Percentiles rank a stretch among this genome's conserved stretches.
These are phyloP conservation scores for Avena insularis DNA, from an alignment of 176 grass and related monocot genomes.

Conservation along the genomic window DNA sequence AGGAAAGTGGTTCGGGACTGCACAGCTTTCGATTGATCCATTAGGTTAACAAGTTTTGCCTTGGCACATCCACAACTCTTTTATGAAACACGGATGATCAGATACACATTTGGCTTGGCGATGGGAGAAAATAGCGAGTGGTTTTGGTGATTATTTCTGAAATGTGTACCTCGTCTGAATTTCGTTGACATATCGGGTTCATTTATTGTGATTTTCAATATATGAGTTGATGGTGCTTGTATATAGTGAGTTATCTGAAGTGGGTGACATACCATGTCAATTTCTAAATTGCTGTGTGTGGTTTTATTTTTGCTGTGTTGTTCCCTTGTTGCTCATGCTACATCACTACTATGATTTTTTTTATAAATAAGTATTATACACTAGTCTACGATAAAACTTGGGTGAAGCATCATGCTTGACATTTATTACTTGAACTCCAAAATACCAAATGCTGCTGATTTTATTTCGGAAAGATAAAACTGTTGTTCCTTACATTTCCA, in stretches of 20 bases:
- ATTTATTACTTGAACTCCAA: not conserved
- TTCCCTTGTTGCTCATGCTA: not conserved
- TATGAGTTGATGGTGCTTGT: not conserved
- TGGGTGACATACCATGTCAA: not conserved
- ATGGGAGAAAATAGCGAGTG: not conserved
- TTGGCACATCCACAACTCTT: not conserved
- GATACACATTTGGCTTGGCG: not conserved
- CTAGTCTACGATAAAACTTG: not conserved
- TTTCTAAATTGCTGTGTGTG: not conserved
- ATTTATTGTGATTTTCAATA: not conserved
- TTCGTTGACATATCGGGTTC: not conserved
- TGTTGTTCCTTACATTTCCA: conserved; percentile 8
- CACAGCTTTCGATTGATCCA: not conserved
- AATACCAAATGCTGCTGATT: not conserved
- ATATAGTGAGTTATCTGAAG: not conserved
- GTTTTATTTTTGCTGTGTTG: not conserved
- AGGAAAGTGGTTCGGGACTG: not conserved
- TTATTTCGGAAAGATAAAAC: not conserved
- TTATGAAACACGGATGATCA: not conserved
- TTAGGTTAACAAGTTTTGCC: not conserved
- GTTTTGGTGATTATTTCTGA: not conserved
- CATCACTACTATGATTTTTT: not conserved
- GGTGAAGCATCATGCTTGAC: not conserved
- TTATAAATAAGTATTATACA: not conserved
- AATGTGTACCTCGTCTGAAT: not conserved